Conservation (phyloP, 306 rosid species). For the Vicia sativa region DNA sequence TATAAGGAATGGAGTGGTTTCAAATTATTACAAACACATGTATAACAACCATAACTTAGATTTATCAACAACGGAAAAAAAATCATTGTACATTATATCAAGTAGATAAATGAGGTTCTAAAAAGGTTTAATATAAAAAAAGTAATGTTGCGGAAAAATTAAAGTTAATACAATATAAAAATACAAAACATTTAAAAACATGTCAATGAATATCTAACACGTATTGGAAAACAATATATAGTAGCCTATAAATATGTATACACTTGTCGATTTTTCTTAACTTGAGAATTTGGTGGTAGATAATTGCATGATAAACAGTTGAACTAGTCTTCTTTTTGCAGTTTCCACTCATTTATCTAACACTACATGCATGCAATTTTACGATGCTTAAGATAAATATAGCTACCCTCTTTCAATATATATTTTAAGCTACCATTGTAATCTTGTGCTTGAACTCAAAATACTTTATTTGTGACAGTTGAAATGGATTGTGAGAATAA, state of each 20-base stretch:
- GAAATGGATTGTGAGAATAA: conserved; percentile 27
- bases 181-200: too few species aligned
- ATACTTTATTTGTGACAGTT: not conserved
- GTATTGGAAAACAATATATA: not conserved
- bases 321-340: not conserved
- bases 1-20: too few species aligned
- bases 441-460: conserved; percentile 1
- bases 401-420: not conserved
- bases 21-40: too few species aligned
- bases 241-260: not conserved
- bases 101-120: too few species aligned
- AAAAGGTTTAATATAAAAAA: too few species aligned
- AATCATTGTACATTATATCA: too few species aligned
- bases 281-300: not conserved
- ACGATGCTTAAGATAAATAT: not conserved
- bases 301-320: not conserved
- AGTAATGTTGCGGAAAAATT: too few species aligned
- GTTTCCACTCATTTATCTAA: conserved; percentile 11
- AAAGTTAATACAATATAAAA: too few species aligned
- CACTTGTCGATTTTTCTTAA: not conserved
- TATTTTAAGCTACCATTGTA: not conserved
- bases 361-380: not conserved
- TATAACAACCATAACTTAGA: too few species aligned
- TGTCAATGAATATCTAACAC: too few species aligned
- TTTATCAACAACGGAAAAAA: too few species aligned